Evolutionary conservation across 140 eudicot genomes (phyloP).

Genomic region (Bidens hawaiensis): DNA sequence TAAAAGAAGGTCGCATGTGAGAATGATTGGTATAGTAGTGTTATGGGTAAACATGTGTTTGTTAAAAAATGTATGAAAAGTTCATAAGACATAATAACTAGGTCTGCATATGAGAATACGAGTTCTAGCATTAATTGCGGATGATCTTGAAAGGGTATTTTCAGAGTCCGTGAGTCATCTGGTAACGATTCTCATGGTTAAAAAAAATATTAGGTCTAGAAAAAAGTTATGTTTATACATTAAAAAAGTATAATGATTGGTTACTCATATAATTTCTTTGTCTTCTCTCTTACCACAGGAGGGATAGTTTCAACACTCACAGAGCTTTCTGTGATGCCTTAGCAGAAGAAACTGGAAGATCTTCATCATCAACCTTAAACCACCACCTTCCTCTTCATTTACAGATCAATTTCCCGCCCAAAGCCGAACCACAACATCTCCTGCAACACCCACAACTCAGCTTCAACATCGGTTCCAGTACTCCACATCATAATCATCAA

Average conservation of each 20-base stretch:
- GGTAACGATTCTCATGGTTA: too few relatives aligned
- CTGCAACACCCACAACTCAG: slow-evolving; percentile 34
- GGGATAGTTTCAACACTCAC: slow-evolving; percentile 85
- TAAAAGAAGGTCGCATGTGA: too few relatives aligned
- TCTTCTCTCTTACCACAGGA: slow-evolving; percentile 33
- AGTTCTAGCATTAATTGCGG: too few relatives aligned
- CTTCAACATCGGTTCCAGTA: slow-evolving; percentile 32
- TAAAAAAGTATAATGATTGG: slow-evolving; percentile 12
- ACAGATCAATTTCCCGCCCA: slow-evolving; percentile 37
- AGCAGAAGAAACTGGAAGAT: slow-evolving; percentile 71
- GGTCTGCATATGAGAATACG: too few relatives aligned
- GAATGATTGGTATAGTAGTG: too few relatives aligned
- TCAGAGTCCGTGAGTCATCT: too few relatives aligned
- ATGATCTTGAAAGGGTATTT: too few relatives aligned
- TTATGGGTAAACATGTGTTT: too few relatives aligned
- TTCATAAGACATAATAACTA: too few relatives aligned
- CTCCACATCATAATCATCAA: slow-evolving; percentile 25
- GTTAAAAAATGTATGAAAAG: too few relatives aligned
- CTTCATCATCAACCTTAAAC: slow-evolving; percentile 33
- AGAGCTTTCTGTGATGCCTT: slow-evolving; percentile 87
- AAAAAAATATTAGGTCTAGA: too few relatives aligned
- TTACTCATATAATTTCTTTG: slow-evolving; percentile 3
- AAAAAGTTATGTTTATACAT: not conserved
- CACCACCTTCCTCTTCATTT: slow-evolving; percentile 35
- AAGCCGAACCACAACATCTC: slow-evolving; percentile 43